Conservation (phyloP, 768 basidiomycete species). For the Cubamyces lactineus region DNA sequence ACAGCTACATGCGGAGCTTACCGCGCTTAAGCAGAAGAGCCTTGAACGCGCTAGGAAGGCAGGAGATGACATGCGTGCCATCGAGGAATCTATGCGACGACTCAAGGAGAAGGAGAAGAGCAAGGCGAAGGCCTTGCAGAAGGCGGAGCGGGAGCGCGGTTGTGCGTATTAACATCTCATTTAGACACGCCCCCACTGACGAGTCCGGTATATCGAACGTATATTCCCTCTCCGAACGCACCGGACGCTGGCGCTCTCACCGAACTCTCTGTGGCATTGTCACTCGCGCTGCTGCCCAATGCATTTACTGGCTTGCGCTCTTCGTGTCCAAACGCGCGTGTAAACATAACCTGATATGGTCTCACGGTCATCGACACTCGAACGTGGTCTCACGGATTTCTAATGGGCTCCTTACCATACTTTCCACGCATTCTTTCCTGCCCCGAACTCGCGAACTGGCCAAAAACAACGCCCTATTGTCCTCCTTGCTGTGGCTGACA, state of each 20-base stretch:
- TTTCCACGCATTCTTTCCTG: neutral
- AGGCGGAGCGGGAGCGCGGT: conserved; percentile 72
- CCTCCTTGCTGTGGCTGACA: no score
- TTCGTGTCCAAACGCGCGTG: neutral
- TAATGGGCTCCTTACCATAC: neutral
- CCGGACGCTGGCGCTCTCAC: neutral
- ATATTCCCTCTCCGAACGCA: neutral
- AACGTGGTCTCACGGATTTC: neutral
- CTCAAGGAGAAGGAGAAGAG: conserved; percentile 78
- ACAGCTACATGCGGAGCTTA: conserved; percentile 63
- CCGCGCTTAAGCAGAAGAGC: conserved; percentile 52
- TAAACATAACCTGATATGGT: neutral
- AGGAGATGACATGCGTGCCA: conserved; percentile 69
- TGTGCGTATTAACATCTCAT: conserved; percentile 53
- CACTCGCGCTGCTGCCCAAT: neutral
- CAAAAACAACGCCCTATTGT: neutral
- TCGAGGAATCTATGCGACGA: conserved; percentile 76
- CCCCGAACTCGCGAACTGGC: neutral
- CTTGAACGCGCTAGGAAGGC: conserved; percentile 74
- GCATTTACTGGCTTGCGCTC: neutral
- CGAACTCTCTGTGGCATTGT: neutral
- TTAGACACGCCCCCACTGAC: neutral
- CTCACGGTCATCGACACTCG: neutral
- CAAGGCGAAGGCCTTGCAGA: conserved; percentile 72
- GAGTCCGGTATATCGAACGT: neutral